Evolutionary conservation across 257 asterid species (phyloP).

Genomic region (Paulownia fortunei): DNA sequence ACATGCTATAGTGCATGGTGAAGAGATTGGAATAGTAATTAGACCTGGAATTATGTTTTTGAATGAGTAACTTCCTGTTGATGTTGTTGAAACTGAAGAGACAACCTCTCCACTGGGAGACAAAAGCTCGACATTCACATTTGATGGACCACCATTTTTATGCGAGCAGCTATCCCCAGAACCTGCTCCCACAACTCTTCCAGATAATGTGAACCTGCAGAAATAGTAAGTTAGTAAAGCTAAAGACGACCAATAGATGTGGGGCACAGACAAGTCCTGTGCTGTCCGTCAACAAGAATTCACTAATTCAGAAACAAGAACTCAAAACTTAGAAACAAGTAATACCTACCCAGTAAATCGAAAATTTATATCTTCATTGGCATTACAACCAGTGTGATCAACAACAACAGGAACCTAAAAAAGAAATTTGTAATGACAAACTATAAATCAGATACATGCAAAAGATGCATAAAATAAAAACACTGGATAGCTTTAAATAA

Average conservation of each 20-base stretch:
- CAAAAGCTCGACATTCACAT: conserved; percentile 77
- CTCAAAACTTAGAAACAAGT: conserved; percentile 15
- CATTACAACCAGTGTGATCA: conserved; percentile 88
- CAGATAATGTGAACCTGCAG: conserved; percentile 77
- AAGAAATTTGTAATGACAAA: conserved; percentile 36
- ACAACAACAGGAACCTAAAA: conserved; percentile 82
- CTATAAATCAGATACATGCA: conserved; percentile 16
- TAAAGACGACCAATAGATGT: conserved; percentile 27
- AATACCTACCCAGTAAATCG: conserved; percentile 82
- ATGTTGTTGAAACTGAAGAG: conserved; percentile 72
- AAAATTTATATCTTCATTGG: conserved; percentile 91
- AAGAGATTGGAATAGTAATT: conserved; percentile 31
- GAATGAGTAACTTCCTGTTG: conserved; percentile 80
- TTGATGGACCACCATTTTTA: conserved; percentile 81
- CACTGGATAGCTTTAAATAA: background rate
- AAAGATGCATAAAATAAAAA: conserved; percentile 16
- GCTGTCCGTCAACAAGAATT: conserved; percentile 19
- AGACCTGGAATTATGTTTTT: conserved; percentile 79
- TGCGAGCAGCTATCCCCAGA: conserved; percentile 78
- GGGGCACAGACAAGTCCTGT: conserved; percentile 32
- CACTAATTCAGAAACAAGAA: conserved; percentile 19
- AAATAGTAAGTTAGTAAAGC: conserved; percentile 37
- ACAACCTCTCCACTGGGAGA: conserved; percentile 72
- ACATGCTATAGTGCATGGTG: conserved; percentile 25
- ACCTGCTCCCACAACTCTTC: conserved; percentile 83